phyloP scores from a whole-genome alignment of 2,329 filamentous ascomycete species.

The Pyrenochaeta sp. region DNA sequence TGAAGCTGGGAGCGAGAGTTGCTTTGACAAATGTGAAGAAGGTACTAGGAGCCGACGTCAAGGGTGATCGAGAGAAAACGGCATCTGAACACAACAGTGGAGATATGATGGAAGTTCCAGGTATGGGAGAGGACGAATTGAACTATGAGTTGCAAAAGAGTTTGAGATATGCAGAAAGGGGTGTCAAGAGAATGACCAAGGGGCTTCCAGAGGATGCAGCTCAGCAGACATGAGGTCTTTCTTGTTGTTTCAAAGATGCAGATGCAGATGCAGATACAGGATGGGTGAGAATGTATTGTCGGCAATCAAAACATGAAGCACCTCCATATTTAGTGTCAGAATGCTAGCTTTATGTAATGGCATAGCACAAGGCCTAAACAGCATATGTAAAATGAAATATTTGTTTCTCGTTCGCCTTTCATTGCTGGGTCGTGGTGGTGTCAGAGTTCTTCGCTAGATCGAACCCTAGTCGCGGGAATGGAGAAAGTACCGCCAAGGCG shows the following conservation, averaged over 20 bases:
- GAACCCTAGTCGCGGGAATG: not conserved
- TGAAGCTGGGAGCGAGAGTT: constrained; percentile 38
- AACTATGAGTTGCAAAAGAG: constrained; percentile 33
- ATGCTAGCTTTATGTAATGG: too few species aligned
- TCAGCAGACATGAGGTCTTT: not conserved
- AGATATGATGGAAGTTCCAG: constrained; percentile 11
- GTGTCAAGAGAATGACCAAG: constrained; percentile 45
- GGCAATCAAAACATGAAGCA: too few species aligned
- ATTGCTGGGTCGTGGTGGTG: not conserved
- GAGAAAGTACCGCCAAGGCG: not conserved
- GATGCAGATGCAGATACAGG: too few species aligned
- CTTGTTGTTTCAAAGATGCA: not conserved
- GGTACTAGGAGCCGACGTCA: constrained; percentile 28
- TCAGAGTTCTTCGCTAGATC: not conserved
- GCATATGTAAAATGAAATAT: too few species aligned
- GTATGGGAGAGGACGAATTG: constrained; percentile 13
- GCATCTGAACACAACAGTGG: constrained; percentile 6
- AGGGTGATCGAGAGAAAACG: constrained; percentile 3
- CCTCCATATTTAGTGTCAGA: too few species aligned
- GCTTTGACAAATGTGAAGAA: constrained; percentile 40
- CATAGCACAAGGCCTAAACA: too few species aligned
- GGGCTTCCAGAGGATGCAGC: constrained; percentile 28
- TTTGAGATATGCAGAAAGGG: constrained; percentile 40
- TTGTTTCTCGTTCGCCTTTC: not conserved
- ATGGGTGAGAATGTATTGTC: too few species aligned